Base-by-base conservation (phyloP, 108 stramenopile genomes). In the Nannochloropsis gaditana region DNA sequence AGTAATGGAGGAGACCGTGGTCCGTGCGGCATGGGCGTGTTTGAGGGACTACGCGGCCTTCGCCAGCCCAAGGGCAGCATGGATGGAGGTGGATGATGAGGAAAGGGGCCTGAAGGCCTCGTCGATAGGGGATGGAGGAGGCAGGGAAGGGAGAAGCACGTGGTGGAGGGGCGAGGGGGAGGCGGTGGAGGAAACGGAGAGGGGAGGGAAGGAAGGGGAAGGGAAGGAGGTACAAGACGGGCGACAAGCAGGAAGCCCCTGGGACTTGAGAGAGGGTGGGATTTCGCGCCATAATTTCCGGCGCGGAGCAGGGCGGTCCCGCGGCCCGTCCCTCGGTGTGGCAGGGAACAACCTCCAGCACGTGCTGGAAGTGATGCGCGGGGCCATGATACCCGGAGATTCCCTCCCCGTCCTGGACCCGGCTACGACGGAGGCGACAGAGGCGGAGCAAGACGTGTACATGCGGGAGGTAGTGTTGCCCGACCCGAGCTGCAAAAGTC, bases 391-490 rank as follows among this genome's bases (percentile, higher is more conserved):
- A 73, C 2, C 59, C 2, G 15, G 15, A 3, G 15, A 15, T n/a
- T 73, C 8, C 8, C 6, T 73, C 8, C 59, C 59, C n/a, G 4
- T 2, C 8, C n/a, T n/a, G 19, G 59, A 73, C 59, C 59, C 59
- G 59, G 19, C 19, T 73, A n/a, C 59, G 8, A 73, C 15, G 8
- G 59, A 73, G 6, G 59, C 15, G 59, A 4, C 19, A 15, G 19
- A n/a, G n/a, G 59, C 59, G n/a, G 59, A 73, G 8, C 19, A 73
- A n/a, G 59, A 73, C 2, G 59, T 73, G 8, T 73, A 73, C 59
- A 73, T 73, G 59, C 15, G 59, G 59, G 59, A 73, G n/a, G 59
- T 73, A 1, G 59, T 73, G 59, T n/a, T 73, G 59, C 59, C 59
- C 19, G 59, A 73, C 19, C 31, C 31, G 31, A 31, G 31, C 31